phyloP scores from a whole-genome alignment of 1,139 yeast genomes.

The Nadsonia commutata region DNA sequence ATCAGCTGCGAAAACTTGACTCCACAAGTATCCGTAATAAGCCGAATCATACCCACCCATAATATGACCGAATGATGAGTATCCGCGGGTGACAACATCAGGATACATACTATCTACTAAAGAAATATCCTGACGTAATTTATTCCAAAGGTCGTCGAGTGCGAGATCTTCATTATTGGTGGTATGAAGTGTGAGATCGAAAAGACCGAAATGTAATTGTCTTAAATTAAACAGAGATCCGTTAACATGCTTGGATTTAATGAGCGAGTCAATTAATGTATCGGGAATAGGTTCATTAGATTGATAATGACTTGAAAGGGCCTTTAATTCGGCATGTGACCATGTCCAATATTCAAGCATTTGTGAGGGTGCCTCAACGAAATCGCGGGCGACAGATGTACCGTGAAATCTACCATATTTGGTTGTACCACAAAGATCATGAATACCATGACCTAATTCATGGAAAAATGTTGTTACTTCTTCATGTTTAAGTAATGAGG shows the following conservation, averaged over 20 bases:
- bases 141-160: conserved; percentile 46
- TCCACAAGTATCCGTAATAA: conserved; percentile 76
- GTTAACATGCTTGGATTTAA: conserved; percentile 58
- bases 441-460: conserved; percentile 83
- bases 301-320: conserved; percentile 49
- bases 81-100: conserved; percentile 36
- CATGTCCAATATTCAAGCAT: conserved; percentile 85
- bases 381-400: conserved; percentile 64
- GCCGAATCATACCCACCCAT: conserved; percentile 80
- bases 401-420: conserved; percentile 58
- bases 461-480: conserved; percentile 82
- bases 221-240: conserved; percentile 57
- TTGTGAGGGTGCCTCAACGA: conserved; percentile 84
- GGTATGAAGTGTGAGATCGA: conserved; percentile 61
- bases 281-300: conserved; percentile 46
- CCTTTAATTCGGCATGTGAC: conserved; percentile 45
- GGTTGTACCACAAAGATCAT: conserved; percentile 56
- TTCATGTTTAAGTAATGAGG: conserved; percentile 60
- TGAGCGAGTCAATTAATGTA: conserved; percentile 42
- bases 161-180: conserved; percentile 29
- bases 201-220: conserved; percentile 63
- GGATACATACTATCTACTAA: conserved; percentile 30
- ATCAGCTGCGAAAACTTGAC: conserved; percentile 74
- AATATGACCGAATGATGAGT: conserved; percentile 67
- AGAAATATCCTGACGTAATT: conserved; percentile 42